phyloP scores from a whole-genome alignment of 129 eudicot genomes.

The Chrysanthemum makinoi region DNA sequence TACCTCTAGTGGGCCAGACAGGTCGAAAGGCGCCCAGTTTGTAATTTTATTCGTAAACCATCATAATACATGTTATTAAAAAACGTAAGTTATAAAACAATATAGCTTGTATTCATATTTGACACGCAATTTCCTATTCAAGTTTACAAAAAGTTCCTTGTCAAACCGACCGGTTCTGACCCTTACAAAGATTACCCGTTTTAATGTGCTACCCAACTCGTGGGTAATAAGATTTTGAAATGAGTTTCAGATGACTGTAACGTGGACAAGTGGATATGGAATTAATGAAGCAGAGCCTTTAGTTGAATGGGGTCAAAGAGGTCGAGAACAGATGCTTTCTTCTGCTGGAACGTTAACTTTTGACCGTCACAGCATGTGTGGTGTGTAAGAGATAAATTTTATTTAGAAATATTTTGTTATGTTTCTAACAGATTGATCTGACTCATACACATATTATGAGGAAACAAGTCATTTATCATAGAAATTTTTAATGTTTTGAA shows the following conservation, averaged over 20 bases:
- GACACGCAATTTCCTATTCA: too few relatives aligned
- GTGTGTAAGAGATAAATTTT: conserved; percentile 35
- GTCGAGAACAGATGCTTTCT: conserved; percentile 41
- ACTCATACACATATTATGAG: neutral
- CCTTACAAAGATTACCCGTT: too few relatives aligned
- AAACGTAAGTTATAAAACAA: too few relatives aligned
- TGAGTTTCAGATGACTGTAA: conserved; percentile 66
- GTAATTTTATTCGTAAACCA: too few relatives aligned
- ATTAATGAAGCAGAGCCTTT: conserved; percentile 59
- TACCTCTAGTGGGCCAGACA: too few relatives aligned
- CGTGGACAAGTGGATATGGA: conserved; percentile 92
- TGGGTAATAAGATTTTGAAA: conserved; percentile 11
- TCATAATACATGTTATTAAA: too few relatives aligned
- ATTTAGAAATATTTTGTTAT: neutral
- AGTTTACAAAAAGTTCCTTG: too few relatives aligned
- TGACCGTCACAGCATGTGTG: conserved; percentile 70
- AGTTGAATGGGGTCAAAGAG: conserved; percentile 64
- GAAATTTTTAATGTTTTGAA: neutral
- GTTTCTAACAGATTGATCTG: too few relatives aligned
- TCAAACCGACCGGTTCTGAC: too few relatives aligned
- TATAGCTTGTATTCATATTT: too few relatives aligned
- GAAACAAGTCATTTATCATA: neutral
- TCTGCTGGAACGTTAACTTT: conserved; percentile 69
- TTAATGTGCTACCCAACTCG: neutral
- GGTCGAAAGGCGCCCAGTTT: too few relatives aligned